Base-by-base conservation (phyloP, 1,139 yeast genomes). In the Yamadazyma triangularis region DNA sequence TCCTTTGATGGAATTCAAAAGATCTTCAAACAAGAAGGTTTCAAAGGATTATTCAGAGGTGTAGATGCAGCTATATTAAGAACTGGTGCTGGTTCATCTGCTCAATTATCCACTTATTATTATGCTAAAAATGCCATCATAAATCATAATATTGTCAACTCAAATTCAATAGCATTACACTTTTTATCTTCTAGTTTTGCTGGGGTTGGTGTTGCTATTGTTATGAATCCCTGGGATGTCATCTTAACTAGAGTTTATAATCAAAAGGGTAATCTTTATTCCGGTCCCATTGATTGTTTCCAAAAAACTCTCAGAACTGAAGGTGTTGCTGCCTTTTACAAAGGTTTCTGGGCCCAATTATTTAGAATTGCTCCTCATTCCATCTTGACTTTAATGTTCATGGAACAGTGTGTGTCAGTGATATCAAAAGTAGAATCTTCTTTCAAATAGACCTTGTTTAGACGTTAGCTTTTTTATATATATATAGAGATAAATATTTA, bases 181-280 rank as follows among this genome's bases (percentile, higher is more conserved):
- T 70, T 91, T 42, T 45, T 73, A 10, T 77, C 96, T 1, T 79
- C 93, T 23, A 77, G 93, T 1, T 64, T 73, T 42, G 82, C 96
- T 6, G 98, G 98, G 27, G 59, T 88, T 30, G 96, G 95, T 42
- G 97, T 91, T 19, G 91, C 94, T 32, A 69, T 89, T 22, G 96
- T 86, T 24, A 89, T 93, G 96, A 89, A 88, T 55, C 97, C 97
- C 12, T 87, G 95, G 79, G 98, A 91, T 56, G 97, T 91, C 32
- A 75, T 91, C 33, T 68, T 91, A 60, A 91, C 98, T 2, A 74
- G 98, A 62, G 82, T 93, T 58, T 91, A 89, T 61, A 91, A 91
- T 58, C 97, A 91, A 56, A 86, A 81, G 58, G 96, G 96, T 24
- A 74, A 85, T 48, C 72, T 84, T 36, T 91, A 91, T 61, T 72